phyloP scores from a whole-genome alignment of 108 stramenopile genomes.

The Schizochytrium sp. region DNA sequence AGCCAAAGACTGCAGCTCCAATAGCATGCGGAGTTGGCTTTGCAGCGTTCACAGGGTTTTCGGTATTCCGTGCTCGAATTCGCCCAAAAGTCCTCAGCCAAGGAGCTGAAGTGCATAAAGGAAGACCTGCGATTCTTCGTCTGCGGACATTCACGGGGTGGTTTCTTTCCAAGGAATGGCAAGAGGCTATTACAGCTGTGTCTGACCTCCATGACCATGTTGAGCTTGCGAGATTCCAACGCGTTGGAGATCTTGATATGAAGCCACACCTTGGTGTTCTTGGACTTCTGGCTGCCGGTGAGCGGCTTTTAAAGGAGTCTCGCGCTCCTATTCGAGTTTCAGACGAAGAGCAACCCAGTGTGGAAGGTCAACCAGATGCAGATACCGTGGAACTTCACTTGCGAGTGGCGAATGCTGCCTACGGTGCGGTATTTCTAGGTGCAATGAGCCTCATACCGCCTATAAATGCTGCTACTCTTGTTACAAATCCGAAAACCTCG shows the following conservation, averaged over 20 bases:
- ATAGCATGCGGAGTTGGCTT: not conserved
- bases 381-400: constrained; percentile 12
- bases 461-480: not conserved
- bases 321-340: not conserved
- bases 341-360: constrained; percentile 18
- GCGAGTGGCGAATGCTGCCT: not conserved
- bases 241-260: not conserved
- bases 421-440: constrained; percentile 8
- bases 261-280: not conserved
- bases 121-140: not conserved
- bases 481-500: not conserved
- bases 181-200: constrained; percentile 13
- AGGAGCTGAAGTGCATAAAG: not conserved
- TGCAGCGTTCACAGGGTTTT: not conserved
- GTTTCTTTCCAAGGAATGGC: constrained; percentile 13
- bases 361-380: not conserved
- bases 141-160: not conserved
- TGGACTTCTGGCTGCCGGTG: constrained; percentile 17
- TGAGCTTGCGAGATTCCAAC: not conserved
- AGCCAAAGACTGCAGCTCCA: not conserved
- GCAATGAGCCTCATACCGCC: not conserved
- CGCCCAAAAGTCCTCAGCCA: not conserved
- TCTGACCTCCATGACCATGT: constrained; percentile 19
- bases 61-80: not conserved
- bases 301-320: not conserved